Evolutionary conservation across 75 land plant species (phyloP).

Genomic region (Sequoiadendron giganteum): DNA sequence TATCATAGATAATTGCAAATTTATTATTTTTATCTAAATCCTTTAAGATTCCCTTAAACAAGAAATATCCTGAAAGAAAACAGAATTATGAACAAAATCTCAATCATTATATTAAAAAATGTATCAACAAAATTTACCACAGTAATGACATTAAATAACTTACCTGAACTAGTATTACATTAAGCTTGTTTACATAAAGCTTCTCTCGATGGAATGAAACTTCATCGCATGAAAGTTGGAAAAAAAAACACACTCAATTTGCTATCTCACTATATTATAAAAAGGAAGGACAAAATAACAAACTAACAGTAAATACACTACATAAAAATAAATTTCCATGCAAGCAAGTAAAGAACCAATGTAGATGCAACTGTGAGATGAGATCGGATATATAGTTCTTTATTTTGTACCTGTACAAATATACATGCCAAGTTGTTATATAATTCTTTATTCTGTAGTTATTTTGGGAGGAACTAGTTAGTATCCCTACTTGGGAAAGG

Average conservation of each 20-base stretch:
- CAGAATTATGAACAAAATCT: neutral
- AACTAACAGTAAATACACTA: neutral
- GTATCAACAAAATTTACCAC: neutral
- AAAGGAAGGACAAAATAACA: neutral
- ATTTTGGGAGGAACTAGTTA: no score
- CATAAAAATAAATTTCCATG: neutral
- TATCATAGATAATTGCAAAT: neutral
- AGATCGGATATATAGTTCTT: constrained; percentile 66
- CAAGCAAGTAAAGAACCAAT: neutral
- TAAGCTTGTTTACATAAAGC: constrained; percentile 95
- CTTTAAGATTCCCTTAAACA: neutral
- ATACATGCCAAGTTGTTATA: no score
- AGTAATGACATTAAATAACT: neutral
- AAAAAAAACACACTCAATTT: neutral
- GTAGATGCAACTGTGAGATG: constrained; percentile 71
- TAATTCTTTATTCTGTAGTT: no score
- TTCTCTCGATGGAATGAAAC: constrained; percentile 75
- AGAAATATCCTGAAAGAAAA: neutral
- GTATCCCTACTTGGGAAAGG: no score
- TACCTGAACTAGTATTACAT: constrained; percentile 94
- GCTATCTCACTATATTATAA: neutral
- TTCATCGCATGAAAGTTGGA: constrained; percentile 92
- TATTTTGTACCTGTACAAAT: constrained; percentile 79
- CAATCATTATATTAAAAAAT: neutral
- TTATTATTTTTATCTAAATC: neutral